Evolutionary conservation across 768 basidiomycete genomes (phyloP), one percentile per base, ranked within the genome.

Genomic region (Boletus coccyginus): DNA sequence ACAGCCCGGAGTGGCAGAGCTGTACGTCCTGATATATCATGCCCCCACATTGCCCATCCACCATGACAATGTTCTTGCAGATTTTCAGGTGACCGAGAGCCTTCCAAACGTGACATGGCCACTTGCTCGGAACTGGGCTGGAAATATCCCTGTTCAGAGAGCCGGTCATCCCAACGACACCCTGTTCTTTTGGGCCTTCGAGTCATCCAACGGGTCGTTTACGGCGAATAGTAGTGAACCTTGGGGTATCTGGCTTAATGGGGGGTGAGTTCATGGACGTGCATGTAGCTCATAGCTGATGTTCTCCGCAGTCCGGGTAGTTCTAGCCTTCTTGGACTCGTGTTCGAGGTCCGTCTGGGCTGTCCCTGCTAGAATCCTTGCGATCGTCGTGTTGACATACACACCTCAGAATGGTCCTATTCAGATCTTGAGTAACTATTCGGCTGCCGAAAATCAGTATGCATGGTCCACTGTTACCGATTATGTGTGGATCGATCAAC

Each of bases 171-270:
- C 83, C 0, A 85, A 87, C 52, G 70, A 87, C 58, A 88, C 85
- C 0, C 68, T 87, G 2, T 88, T 86, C 71, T 87, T 87, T 62
- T 77, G 80, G 73, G 86, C 77, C 6, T 82, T 84, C 56, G 86
- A 88, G 60, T 81, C 80, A 45, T 68, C 72, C 0, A 63, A 73
- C 4, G 83, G 84, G 0, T 86, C 86, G 10, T 70, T 88, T 38
- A 86, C 81, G 5, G 70, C 65, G 53, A 50, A 59, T 35, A 63
- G 65, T 19, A 61, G 56, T 10, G 77, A 83, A 21, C 87, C 87
- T 11, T 88, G 87, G 87, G 80, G 78, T 7, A 82, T 89, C 39
- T 89, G 86, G 86, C 70, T 88, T 16, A 87, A 86, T 58, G 87
- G 86, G 69, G 86, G 85, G 83, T 84, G 62, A 45, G 81, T 59